Base-by-base conservation (phyloP, 768 basidiomycete genomes). In the Gymnopilus dilepis region DNA sequence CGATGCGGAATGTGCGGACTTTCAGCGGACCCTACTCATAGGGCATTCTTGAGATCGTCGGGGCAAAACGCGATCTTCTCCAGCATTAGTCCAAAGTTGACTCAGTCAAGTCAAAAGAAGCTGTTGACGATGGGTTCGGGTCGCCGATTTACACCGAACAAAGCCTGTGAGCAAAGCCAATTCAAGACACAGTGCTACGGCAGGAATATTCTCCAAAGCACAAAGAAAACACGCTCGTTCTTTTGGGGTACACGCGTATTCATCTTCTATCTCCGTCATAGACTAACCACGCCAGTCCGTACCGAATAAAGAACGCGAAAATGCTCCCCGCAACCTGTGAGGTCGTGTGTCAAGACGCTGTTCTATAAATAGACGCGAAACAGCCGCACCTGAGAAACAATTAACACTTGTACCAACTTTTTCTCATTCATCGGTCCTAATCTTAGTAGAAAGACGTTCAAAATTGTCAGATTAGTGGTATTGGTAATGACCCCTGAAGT, bases 251-350 rank as follows among this genome's bases (percentile, higher is more conserved):
- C n/a, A 53, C 21, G 24, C 37, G 34, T 38, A n/a, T 47, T 34
- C 48, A 74, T 80, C 94, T 80, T 72, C 96, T 82, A 77, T 95
- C 94, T 9, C 94, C 95, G 69, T 97, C 96, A 72, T 97, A 99
- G 43, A 97, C 83, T 57, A 97, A 80, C 48, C 90, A 85, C 3
- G 94, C 95, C 12, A 96, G 81, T 8, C 95, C 96, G 68, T 99
- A 98, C 67, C 97, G 82, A 31, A 99, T 84, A 21, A 83, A 78
- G 73, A 99, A 99, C 7, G 94, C 97, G 9, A 92, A 56, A 4
- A 85, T 68, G 73, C 94, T 97, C 45, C 96, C 92, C 9, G 80
- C 77, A 61, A 89, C 74, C 90, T 95, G 59, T 24, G 41, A 58
- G 43, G 15, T 51, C 31, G 58, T 31, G 24, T 38, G 33, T 59